Evolutionary conservation across 2,329 filamentous ascomycete genomes (phyloP), one percentile per base, ranked within the genome.

Genomic region (Aspergillus fructus): DNA sequence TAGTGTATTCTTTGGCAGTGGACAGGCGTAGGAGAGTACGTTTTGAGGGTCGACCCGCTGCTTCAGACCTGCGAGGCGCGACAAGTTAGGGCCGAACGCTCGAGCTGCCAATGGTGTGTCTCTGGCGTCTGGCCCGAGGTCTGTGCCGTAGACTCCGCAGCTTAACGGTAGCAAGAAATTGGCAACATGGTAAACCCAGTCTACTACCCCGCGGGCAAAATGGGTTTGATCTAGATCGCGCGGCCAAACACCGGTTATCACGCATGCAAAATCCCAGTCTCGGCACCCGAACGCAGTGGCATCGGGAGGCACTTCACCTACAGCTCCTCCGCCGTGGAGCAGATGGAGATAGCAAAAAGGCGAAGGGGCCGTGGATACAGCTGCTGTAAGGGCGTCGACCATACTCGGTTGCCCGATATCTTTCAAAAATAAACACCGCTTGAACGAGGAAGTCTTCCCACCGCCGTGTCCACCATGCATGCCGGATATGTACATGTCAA

Each of bases 191-290:
- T 88, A 87, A 17, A 87, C 85, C 85, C 85, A 88, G 4, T 65
- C 54, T 3, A 81, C 66, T 2, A 70, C 75, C 55, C 66, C 66
- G 59, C 58, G 71, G 59, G 80, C 74, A 11, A 61, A 40, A 46
- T 74, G 68, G 0, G 75, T 80, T 43, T 67, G 76, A 60, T 85
- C 82, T 68, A 82, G 67, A 9, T 81, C 74, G 15, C 83, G 81
- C 2, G 76, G 74, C 85, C 85, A 88, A 56, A 86, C 80, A 24
- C 83, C 85, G 5, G 85, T 88, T 42, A 89, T 66, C 4, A 88
- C 82, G 62, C 85, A 88, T 46, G 85, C 85, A 72, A 82, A 88
- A 33, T 83, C 77, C 85, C 85, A 88, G 67, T 84, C 78, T 70
- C 85, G 81, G 73, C 81, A 86, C 45, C 85, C 84, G 53, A 88